Evolutionary conservation across 768 basidiomycete genomes (phyloP), one percentile per base, ranked within the genome.

Genomic region (Lactifluus subvellereus): DNA sequence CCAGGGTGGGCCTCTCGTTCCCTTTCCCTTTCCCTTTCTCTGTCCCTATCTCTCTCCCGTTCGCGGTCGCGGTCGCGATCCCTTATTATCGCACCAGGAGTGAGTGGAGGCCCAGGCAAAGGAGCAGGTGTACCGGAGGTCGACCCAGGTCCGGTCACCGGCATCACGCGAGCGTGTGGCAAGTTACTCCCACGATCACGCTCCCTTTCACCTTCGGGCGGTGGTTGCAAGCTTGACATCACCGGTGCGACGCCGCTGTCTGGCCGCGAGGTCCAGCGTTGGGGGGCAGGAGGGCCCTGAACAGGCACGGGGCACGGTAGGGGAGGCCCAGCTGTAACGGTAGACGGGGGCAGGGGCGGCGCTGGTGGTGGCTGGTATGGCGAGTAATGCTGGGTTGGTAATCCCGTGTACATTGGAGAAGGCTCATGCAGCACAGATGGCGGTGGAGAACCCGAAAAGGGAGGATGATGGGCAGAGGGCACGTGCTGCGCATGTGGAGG

Each of bases 151-250:
- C 62, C 57, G 6, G 61, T 6, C 3, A 57, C 51, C 7, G 62
- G n/a, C 38, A 59, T 59, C 43, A 62, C 35, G 45, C 57, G 62
- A 22, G 43, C 50, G 16, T 53, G 62, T 33, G 35, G 45, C 20
- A 63, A 32, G 45, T 47, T 63, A 37, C 56, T 62, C 61, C 54
- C 62, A 58, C 69, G 56, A 54, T 70, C 64, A 58, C 69, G 64
- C 6, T 62, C 61, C 54, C 61, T 57, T 14, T 62, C 61, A n/a
- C 62, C 54, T 8, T 63, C 63, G 8, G 57, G 62, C 3, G 66
- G 61, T 2, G 70, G 70, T 60, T 69, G 72, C 48, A 75, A 61
- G 52, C 71, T 70, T 18, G 70, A 70, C 74, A 74, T 74, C 49
- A 71, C 71, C n/a, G 74, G 73, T 11, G 72, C 70, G 35, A 50